phyloP scores from a whole-genome alignment of 2,329 filamentous ascomycete species.

The Epichloe scottii region DNA sequence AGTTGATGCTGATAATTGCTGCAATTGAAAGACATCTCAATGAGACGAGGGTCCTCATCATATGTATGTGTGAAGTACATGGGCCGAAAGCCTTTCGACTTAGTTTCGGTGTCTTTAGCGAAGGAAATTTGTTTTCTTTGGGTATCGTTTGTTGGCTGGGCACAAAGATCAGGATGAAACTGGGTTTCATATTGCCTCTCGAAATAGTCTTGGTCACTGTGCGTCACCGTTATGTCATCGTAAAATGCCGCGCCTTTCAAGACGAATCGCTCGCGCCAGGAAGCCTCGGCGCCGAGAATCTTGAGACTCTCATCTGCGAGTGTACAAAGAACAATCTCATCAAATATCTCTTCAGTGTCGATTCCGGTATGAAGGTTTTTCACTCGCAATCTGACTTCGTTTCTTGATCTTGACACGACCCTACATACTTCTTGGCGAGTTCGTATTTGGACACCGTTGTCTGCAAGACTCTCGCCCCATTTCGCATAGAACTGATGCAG shows the following conservation, averaged over 20 bases:
- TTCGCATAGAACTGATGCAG: constrained; percentile 47
- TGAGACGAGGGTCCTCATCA: constrained; percentile 38
- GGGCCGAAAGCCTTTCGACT: constrained; percentile 44
- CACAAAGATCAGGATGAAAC: constrained; percentile 39
- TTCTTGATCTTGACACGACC: constrained; percentile 37
- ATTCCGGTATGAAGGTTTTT: constrained; percentile 38
- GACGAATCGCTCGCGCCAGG: constrained; percentile 50
- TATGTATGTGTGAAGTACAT: constrained; percentile 57
- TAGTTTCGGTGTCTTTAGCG: constrained; percentile 31
- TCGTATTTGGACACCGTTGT: constrained; percentile 42
- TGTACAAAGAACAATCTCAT: constrained; percentile 55
- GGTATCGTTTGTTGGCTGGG: constrained; percentile 28
- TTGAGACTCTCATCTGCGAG: constrained; percentile 51
- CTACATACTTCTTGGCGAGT: constrained; percentile 42
- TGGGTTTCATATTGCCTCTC: constrained; percentile 53
- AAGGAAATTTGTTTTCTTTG: constrained; percentile 28
- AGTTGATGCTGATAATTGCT: constrained; percentile 67
- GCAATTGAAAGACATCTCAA: constrained; percentile 64
- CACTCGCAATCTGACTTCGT: constrained; percentile 40
- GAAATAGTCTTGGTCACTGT: constrained; percentile 53
- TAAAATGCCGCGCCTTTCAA: constrained; percentile 59
- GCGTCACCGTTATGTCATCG: constrained; percentile 60
- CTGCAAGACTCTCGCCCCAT: constrained; percentile 42
- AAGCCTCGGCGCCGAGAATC: constrained; percentile 44
- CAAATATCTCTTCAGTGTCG: constrained; percentile 41